These are phyloP conservation scores for Ophiostoma triangulosporum DNA, from an alignment of 2,329 filamentous ascomycete genomes.

Conservation along the genomic window DNA sequence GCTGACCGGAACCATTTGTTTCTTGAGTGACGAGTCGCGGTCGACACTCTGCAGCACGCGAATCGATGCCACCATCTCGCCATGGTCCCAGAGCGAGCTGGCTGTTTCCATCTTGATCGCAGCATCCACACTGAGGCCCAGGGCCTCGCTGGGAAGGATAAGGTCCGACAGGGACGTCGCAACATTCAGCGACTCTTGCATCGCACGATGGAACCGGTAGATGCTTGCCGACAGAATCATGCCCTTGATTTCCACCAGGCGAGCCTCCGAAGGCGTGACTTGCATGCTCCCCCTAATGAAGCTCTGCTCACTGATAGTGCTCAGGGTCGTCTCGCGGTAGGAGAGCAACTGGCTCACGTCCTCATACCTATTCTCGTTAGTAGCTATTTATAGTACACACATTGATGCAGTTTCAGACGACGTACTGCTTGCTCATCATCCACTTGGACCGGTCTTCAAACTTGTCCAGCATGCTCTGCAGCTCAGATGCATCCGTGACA, in stretches of 20 bases:
- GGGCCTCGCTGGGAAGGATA: constrained; percentile 50
- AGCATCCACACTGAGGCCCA: constrained; percentile 66
- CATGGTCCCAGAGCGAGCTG: constrained; percentile 85
- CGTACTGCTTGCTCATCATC: constrained; percentile 49
- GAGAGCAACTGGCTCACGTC: constrained; percentile 72
- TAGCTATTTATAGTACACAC: not conserved
- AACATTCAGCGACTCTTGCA: constrained; percentile 77
- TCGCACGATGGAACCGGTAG: constrained; percentile 64
- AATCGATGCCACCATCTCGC: constrained; percentile 80
- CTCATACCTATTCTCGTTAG: constrained; percentile 32
- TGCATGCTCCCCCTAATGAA: constrained; percentile 47
- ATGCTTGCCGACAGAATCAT: constrained; percentile 62
- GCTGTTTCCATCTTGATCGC: constrained; percentile 71
- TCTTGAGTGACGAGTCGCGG: constrained; percentile 44
- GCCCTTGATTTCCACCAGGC: constrained; percentile 61
- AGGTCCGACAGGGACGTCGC: constrained; percentile 73
- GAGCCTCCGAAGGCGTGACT: constrained; percentile 48
- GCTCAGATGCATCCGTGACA: constrained; percentile 41
- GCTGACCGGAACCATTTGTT: constrained; percentile 59
- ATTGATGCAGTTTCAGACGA: not conserved
- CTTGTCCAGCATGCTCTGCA: constrained; percentile 46
- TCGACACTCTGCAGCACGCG: constrained; percentile 70
- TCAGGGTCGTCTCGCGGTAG: constrained; percentile 70
- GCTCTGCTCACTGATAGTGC: constrained; percentile 59
- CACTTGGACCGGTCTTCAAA: constrained; percentile 57